Evolutionary conservation across 768 basidiomycete species (phyloP), one percentile per base, ranked within the genome.

Genomic region (Agaricus sinodeliciosus): DNA sequence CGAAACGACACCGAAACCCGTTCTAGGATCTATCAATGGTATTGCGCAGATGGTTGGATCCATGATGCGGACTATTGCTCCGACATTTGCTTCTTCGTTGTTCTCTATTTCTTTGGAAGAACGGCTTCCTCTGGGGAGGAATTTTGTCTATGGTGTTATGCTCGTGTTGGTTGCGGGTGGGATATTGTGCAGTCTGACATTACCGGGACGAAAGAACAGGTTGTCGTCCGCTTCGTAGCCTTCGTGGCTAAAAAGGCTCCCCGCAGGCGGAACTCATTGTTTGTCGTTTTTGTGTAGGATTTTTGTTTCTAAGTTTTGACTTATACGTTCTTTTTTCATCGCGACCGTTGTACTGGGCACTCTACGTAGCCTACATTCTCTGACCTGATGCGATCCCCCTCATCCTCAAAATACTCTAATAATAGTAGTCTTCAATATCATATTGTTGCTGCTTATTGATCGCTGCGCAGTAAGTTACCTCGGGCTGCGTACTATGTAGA

Each of bases 11-110:
- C 63, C 59, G 25, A 64, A 68, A 1, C 63, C 67, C 0, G 62
- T 76, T 8, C 66, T 85, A 11, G 81, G 78, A 1, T 71, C 78
- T 3, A 72, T 72, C 15, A 82, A 80, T 55, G 80, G 81, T 1
- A 56, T 82, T 39, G 79, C 72, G 4, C 82, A 85, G 62, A 77
- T 79, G 60, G 61, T 74, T 8, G 69, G 71, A 2, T 78, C 76
- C 1, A 64, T 72, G 4, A 67, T 75, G 57, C 71, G 82, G 27
- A 68, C 79, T 1, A 59, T 83, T 6, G 79, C 78, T 1, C 83
- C 82, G 0, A 70, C 78, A 9, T 58, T 74, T n/a, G 74, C 81
- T 6, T 75, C 79, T 2, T 82, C 82, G 0, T 62, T 84, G 15
- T 84, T 80, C 56, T 76, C 84, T 0, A 57, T 79, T 0, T 81